phyloP scores from a whole-genome alignment of 805 yeast species.

The Starmerella tilneyi region DNA sequence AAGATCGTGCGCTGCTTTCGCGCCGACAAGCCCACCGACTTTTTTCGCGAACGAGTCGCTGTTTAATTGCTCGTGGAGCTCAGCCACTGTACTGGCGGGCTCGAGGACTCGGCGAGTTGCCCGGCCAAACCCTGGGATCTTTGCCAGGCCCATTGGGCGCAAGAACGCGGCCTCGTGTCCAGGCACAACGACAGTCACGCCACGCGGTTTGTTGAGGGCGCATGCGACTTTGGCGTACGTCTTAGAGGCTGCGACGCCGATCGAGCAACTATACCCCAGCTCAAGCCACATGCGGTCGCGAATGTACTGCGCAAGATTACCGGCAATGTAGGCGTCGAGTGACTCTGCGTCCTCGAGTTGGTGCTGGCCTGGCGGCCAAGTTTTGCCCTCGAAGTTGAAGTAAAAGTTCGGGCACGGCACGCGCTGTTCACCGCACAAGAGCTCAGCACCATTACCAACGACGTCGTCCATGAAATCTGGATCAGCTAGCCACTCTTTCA shows the following conservation, averaged over 20 bases:
- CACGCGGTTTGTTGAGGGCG: conserved; percentile 28
- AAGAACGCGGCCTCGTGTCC: conserved; percentile 24
- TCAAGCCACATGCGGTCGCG: conserved; percentile 25
- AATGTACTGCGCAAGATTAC: conserved; percentile 25
- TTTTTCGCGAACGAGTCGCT: neutral
- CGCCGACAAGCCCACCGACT: neutral
- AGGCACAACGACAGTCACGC: conserved; percentile 27
- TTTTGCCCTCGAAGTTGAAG: conserved; percentile 25
- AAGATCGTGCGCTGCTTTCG: conserved; percentile 1
- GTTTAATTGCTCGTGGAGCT: conserved; percentile 6
- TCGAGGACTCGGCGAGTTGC: conserved; percentile 8
- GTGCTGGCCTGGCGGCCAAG: conserved; percentile 20
- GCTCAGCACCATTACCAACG: conserved; percentile 3
- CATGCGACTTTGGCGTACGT: conserved; percentile 29
- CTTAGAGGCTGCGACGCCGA: conserved; percentile 28
- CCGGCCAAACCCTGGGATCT: conserved; percentile 28
- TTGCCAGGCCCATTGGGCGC: conserved; percentile 11
- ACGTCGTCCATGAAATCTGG: conserved; percentile 15
- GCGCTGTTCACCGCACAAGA: neutral
- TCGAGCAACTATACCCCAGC: conserved; percentile 27
- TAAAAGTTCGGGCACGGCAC: conserved; percentile 26
- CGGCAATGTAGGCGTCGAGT: conserved; percentile 26
- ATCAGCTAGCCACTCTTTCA: conserved; percentile 1
- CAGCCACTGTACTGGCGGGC: conserved; percentile 10
- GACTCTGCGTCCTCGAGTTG: conserved; percentile 4